A percentile compares a stretch with the other conserved stretches of the same genome.
These are phyloP conservation scores for Panus rudis DNA, from an alignment of 768 basidiomycete species.

Conservation along the genomic window DNA sequence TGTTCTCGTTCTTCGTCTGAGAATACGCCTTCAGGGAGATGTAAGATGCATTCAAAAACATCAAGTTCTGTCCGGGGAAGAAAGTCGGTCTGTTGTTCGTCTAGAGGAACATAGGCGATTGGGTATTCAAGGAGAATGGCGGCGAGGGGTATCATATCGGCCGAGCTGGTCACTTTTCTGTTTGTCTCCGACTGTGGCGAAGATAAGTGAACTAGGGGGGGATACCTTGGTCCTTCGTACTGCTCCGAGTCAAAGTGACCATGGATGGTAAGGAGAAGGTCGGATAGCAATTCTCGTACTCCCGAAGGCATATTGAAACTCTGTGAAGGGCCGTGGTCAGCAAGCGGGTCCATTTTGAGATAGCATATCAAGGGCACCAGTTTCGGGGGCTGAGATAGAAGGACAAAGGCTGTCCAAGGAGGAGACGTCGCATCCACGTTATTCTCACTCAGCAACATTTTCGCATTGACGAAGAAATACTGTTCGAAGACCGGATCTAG, in stretches of 20 bases:
- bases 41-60: constrained; percentile 40
- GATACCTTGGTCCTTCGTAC: constrained; percentile 12
- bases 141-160: constrained; percentile 43
- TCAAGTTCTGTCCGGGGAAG: constrained; percentile 42
- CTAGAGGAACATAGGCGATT: constrained; percentile 42
- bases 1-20: constrained; percentile 18
- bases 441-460: constrained; percentile 10
- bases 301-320: not conserved
- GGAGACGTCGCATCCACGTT: not conserved
- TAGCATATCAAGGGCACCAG: not conserved
- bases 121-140: constrained; percentile 58
- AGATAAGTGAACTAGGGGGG: constrained; percentile 24
- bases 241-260: not conserved
- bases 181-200: not conserved
- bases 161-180: constrained; percentile 6
- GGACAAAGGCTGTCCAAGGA: constrained; percentile 7
- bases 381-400: not conserved
- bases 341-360: not conserved
- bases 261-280: not conserved
- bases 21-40: constrained; percentile 6
- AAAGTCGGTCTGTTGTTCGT: constrained; percentile 26
- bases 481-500: constrained; percentile 42
- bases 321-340: not conserved
- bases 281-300: not conserved
- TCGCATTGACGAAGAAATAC: constrained; percentile 47